Evolutionary conservation across 2,329 filamentous ascomycete genomes (phyloP).

Genomic region (Pseudogymnoascus sp.): DNA sequence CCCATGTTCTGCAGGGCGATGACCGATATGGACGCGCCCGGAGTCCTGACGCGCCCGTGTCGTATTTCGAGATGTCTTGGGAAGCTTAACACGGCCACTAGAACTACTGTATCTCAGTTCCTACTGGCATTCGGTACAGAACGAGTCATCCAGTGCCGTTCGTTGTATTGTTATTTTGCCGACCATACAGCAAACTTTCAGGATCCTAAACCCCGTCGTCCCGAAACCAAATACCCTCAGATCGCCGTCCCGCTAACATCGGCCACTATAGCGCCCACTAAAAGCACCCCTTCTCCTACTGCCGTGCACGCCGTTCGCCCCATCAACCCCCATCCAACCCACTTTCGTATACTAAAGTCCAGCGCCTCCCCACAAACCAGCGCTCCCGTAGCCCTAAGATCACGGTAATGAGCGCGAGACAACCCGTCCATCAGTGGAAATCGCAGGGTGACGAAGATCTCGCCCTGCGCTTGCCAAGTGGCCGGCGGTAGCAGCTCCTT

Average conservation of each 20-base stretch:
- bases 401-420: conserved; percentile 3
- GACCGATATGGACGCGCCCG: background rate
- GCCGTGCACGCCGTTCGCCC: background rate
- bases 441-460: background rate
- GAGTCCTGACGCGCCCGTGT: background rate
- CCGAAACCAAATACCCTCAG: conserved; percentile 5
- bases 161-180: background rate
- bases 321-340: background rate
- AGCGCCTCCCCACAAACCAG: background rate
- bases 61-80: background rate
- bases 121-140: background rate
- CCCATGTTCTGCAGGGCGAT: background rate
- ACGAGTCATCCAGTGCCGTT: background rate
- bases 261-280: background rate
- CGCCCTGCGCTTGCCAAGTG: background rate
- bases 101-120: background rate
- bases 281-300: background rate
- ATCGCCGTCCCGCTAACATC: background rate
- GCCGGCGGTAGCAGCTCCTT: background rate
- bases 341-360: background rate
- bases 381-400: background rate
- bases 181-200: background rate
- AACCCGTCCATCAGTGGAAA: background rate
- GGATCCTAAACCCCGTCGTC: background rate
- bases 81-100: background rate